Conservation (phyloP, 805 yeast genomes). For the Candida sakaeoensis region DNA sequence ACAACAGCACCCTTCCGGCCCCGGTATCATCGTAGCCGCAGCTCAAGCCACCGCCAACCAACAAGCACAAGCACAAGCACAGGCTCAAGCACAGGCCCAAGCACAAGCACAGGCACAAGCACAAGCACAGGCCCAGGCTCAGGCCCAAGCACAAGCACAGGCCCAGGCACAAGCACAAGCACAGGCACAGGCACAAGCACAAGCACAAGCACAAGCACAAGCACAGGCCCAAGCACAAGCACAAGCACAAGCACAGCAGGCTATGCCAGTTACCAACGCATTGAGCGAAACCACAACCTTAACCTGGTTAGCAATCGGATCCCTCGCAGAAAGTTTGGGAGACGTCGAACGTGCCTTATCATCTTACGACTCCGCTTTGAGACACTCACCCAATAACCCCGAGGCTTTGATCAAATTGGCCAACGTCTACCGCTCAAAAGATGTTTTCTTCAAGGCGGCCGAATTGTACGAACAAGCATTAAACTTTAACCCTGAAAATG, state of each 20-base stretch:
- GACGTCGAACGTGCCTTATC: slow-evolving; percentile 86
- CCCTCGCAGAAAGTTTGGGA: slow-evolving; percentile 83
- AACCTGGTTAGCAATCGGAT: slow-evolving; percentile 87
- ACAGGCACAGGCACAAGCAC: slow-evolving; percentile 3
- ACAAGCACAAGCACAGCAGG: slow-evolving; percentile 7
- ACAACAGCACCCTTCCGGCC: slow-evolving; percentile 4
- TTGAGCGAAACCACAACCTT: slow-evolving; percentile 59
- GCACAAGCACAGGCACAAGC: slow-evolving; percentile 4
- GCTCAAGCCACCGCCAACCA: slow-evolving; percentile 8
- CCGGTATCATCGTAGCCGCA: slow-evolving; percentile 7
- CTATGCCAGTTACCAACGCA: slow-evolving; percentile 12
- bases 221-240: slow-evolving; percentile 6
- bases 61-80: slow-evolving; percentile 4
- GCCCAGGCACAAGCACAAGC: slow-evolving; percentile 5
- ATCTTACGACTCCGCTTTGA: slow-evolving; percentile 83
- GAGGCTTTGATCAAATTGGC: slow-evolving; percentile 85
- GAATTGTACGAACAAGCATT: slow-evolving; percentile 89
- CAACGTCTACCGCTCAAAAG: slow-evolving; percentile 81
- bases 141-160: slow-evolving; percentile 1
- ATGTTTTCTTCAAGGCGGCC: slow-evolving; percentile 90
- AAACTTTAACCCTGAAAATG: slow-evolving; percentile 76
- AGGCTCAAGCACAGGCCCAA: slow-evolving; percentile 2
- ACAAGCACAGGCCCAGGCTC: slow-evolving; percentile 5
- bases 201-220: slow-evolving; percentile 2
- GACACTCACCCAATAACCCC: slow-evolving; percentile 81